A percentile compares a stretch with the other conserved stretches of the same genome.
phyloP scores from a whole-genome alignment of 2,329 filamentous ascomycete genomes.

The Verticillium nonalfalfae region DNA sequence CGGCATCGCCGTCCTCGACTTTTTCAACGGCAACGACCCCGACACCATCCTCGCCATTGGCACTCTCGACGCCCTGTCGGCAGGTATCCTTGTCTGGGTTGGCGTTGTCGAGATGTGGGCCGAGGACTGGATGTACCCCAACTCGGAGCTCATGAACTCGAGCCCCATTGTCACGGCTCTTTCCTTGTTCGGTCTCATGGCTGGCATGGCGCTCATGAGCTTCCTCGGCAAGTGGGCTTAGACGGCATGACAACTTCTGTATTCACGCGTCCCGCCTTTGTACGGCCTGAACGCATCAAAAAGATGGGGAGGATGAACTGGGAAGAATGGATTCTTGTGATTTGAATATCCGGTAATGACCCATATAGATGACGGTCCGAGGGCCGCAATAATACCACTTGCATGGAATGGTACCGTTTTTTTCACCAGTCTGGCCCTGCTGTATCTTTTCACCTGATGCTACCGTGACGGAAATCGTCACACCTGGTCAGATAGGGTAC shows the following conservation, averaged over 20 bases:
- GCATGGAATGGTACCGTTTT: not conserved
- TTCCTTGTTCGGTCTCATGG: constrained; percentile 47
- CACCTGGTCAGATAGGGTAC: too few relatives aligned
- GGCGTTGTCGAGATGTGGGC: constrained; percentile 77
- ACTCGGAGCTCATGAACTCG: constrained; percentile 45
- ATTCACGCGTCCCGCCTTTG: not conserved
- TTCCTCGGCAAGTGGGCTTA: constrained; percentile 67
- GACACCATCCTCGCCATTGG: constrained; percentile 65
- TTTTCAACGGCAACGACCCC: constrained; percentile 68
- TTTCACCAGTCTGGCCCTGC: too few relatives aligned
- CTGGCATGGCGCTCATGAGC: constrained; percentile 64
- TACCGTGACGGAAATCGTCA: too few relatives aligned
- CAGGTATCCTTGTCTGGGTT: constrained; percentile 75
- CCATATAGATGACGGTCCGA: not conserved
- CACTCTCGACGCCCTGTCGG: constrained; percentile 66
- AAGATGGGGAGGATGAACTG: not conserved
- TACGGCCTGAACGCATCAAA: not conserved
- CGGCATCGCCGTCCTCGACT: constrained; percentile 62
- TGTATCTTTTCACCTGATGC: not conserved
- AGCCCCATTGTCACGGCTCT: constrained; percentile 37
- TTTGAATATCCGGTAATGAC: not conserved
- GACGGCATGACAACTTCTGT: not conserved
- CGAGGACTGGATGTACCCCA: constrained; percentile 60
- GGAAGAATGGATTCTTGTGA: not conserved
- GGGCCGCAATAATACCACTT: not conserved